Evolutionary conservation across 1,139 yeast species (phyloP).

Genomic region (Sugiyamaella xylanicola): DNA sequence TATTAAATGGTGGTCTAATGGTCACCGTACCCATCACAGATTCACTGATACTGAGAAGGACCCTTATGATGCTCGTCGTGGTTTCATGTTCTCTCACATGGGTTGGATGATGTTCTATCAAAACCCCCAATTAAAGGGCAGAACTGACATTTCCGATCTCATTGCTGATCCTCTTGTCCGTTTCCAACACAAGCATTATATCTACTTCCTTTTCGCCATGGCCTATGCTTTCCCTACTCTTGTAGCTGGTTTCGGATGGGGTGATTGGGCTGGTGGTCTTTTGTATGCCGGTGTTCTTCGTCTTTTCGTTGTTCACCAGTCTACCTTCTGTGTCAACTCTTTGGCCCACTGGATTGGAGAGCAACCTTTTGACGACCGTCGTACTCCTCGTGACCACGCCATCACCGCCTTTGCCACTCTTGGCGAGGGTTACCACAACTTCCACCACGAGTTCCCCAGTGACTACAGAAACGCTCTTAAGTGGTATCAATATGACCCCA

Average conservation of each 20-base stretch:
- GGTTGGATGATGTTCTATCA: slow-evolving; percentile 97
- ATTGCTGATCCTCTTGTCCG: slow-evolving; percentile 87
- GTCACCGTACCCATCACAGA: slow-evolving; percentile 96
- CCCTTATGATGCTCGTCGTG: slow-evolving; percentile 95
- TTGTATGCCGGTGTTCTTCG: slow-evolving; percentile 88
- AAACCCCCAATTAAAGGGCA: slow-evolving; percentile 90
- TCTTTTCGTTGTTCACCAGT: slow-evolving; percentile 87
- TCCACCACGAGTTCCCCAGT: slow-evolving; percentile 98
- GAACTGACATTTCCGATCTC: slow-evolving; percentile 94
- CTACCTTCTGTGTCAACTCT: slow-evolving; percentile 97
- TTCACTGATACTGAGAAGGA: slow-evolving; percentile 96
- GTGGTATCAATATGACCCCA: slow-evolving; percentile 99
- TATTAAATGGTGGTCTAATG: slow-evolving; percentile 98
- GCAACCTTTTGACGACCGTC: slow-evolving; percentile 96
- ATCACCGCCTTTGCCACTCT: slow-evolving; percentile 93
- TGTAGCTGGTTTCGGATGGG: slow-evolving; percentile 78
- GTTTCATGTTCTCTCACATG: slow-evolving; percentile 94
- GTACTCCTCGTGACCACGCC: slow-evolving; percentile 96
- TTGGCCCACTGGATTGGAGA: slow-evolving; percentile 98
- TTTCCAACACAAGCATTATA: slow-evolving; percentile 91
- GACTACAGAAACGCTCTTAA: slow-evolving; percentile 97
- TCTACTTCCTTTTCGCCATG: slow-evolving; percentile 63
- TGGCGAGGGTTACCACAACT: slow-evolving; percentile 99
- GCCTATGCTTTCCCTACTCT: slow-evolving; percentile 76
- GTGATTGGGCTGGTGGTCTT: slow-evolving; percentile 91